These are phyloP conservation scores for Daldinia caldariorum DNA, from an alignment of 495 filamentous ascomycete genomes.

Conservation along the genomic window DNA sequence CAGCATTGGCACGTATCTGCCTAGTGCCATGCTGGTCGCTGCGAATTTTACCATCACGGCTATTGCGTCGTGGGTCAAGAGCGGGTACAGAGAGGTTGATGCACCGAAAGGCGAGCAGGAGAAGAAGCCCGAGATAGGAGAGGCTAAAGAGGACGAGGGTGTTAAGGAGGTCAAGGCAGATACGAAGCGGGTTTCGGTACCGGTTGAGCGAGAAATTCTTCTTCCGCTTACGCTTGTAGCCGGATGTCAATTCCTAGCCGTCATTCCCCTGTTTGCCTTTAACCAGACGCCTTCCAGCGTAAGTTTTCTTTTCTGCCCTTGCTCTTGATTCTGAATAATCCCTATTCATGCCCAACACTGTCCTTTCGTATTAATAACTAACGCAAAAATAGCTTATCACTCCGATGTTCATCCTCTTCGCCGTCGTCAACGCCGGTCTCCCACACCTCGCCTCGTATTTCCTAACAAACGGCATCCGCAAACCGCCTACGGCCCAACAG, in stretches of 20 bases:
- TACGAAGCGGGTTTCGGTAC: conserved; percentile 33
- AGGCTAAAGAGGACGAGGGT: conserved; percentile 19
- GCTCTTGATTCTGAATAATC: neutral
- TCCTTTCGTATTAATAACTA: conserved; percentile 33
- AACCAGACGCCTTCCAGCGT: conserved; percentile 76
- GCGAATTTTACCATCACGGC: conserved; percentile 95
- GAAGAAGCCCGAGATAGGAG: conserved; percentile 7
- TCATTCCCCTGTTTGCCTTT: conserved; percentile 86
- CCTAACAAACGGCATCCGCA: conserved; percentile 49
- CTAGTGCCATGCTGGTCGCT: conserved; percentile 95
- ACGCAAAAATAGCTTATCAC: conserved; percentile 63
- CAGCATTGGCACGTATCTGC: conserved; percentile 96
- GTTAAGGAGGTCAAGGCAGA: neutral
- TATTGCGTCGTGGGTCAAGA: conserved; percentile 90
- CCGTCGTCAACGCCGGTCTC: conserved; percentile 66
- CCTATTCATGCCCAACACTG: neutral
- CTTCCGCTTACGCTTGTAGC: conserved; percentile 79
- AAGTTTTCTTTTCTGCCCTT: conserved; percentile 46
- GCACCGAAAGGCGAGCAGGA: conserved; percentile 27
- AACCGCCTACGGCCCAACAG: conserved; percentile 69
- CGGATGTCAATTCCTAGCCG: conserved; percentile 76
- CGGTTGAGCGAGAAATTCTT: conserved; percentile 76
- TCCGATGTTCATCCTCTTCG: conserved; percentile 65
- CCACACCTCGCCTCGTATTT: conserved; percentile 65
- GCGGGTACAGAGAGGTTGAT: conserved; percentile 61